Base-by-base conservation (phyloP, 1,139 yeast species). In the Yarrowia galli region DNA sequence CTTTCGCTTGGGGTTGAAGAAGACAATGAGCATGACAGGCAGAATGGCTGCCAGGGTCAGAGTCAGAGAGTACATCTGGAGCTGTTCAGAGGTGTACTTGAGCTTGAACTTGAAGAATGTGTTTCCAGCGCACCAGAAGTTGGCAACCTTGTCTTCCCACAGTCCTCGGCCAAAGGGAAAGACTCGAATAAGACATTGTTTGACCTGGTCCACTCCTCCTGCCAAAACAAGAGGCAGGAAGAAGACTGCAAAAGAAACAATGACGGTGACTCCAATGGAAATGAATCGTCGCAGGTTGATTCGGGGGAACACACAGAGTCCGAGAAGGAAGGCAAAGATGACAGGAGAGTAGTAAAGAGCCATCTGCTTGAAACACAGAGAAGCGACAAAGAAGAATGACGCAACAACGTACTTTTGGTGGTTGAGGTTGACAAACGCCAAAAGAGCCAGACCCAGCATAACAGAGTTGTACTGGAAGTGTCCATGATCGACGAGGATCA, bases 101-200 rank as follows among this genome's bases (percentile, higher is more conserved):
- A 79, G 75, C 71, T 85, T 87, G 74, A 92, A 89, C 76, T 95
- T 95, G 75, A 93, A 77, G 15, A 92, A 72, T 0, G 90, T 82
- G 77, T 95, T 95, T 1, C 92, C 81, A 12, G 96, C 89, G 77
- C 99, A 93, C 99, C 99, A 95, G 74, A 95, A 89, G 75, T 93
- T 95, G 65, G 97, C 98, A 16, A 96, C 99, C 77, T 95, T 95
- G 76, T 95, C 99, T 77, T 95, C 99, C 82, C 96, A 95, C n/a
- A 96, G 83, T 0, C 99, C 99, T 75, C 99, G 84, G 63, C 87
- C 86, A 74, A 95, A 93, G 1, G 99, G 99, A 77, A 95, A 95
- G 38, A 95, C 89, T 71, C 99, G 84, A 63, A 82, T 78, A 22
- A 91, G 71, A 73, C 77, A 82, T 82, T 73, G 83, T 42, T 20